Evolutionary conservation across 371 early-diverging fungal species (phyloP).

Genomic region (Syncephalastrum contaminatum): DNA sequence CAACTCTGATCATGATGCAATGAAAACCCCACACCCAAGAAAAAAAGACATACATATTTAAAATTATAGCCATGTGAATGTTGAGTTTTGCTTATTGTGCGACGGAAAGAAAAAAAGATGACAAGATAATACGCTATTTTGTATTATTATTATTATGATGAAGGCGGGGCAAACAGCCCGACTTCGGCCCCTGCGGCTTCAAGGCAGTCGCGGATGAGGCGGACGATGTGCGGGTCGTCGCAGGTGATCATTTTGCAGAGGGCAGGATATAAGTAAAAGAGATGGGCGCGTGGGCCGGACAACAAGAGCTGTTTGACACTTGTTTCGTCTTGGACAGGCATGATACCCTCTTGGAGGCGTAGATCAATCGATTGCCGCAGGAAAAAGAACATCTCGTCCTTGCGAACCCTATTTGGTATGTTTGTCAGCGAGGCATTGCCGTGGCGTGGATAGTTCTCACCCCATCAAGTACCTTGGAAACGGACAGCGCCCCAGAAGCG

Average conservation of each 20-base stretch:
- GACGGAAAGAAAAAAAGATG: conserved; percentile 15
- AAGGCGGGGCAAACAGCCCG: conserved; percentile 29
- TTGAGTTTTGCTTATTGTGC: conserved; percentile 1
- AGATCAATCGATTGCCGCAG: conserved; percentile 65
- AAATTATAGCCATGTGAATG: too few relatives aligned
- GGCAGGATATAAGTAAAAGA: conserved; percentile 72
- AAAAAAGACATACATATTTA: too few relatives aligned
- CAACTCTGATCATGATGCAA: too few relatives aligned
- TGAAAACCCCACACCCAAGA: too few relatives aligned
- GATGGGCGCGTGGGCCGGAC: conserved; percentile 64
- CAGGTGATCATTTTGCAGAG: conserved; percentile 65
- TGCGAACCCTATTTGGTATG: conserved; percentile 54
- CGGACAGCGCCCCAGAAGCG: conserved; percentile 74
- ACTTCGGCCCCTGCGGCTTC: conserved; percentile 53
- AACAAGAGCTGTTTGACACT: conserved; percentile 50
- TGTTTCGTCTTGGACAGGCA: conserved; percentile 26
- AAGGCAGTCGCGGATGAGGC: conserved; percentile 57
- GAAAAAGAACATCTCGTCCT: conserved; percentile 72
- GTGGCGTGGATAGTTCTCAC: conserved; percentile 25
- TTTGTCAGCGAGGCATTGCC: neutral
- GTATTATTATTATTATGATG: neutral
- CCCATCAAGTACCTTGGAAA: conserved; percentile 72
- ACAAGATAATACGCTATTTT: neutral
- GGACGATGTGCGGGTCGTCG: conserved; percentile 56
- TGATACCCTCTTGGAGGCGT: conserved; percentile 52